phyloP scores from a whole-genome alignment of 2,329 filamentous ascomycete species.

The Verticillium tricorpus region DNA sequence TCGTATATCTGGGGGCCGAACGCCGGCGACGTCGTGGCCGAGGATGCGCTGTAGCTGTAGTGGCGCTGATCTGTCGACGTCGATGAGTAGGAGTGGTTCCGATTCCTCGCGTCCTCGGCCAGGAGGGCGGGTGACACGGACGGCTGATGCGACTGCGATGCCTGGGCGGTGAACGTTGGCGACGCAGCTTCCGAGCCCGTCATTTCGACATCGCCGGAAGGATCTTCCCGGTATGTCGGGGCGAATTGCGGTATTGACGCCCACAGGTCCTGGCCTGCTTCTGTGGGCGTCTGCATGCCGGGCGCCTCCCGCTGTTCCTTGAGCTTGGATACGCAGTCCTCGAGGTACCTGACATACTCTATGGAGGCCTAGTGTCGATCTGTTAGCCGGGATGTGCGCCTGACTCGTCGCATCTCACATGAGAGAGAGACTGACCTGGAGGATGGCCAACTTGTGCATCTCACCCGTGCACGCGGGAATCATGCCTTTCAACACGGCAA shows the following conservation, averaged over 20 bases:
- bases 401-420: neutral
- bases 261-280: constrained; percentile 17
- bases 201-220: constrained; percentile 56
- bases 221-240: constrained; percentile 34
- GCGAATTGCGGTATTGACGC: constrained; percentile 17
- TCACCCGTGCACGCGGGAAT: constrained; percentile 94
- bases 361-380: constrained; percentile 73
- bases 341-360: constrained; percentile 90
- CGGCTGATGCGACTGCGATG: constrained; percentile 31
- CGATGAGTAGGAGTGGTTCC: constrained; percentile 51
- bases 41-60: constrained; percentile 41
- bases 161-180: constrained; percentile 34
- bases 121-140: constrained; percentile 49
- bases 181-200: constrained; percentile 46
- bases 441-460: constrained; percentile 95
- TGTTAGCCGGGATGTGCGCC: neutral
- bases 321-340: constrained; percentile 79
- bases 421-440: constrained; percentile 68
- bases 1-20: constrained; percentile 48
- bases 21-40: constrained; percentile 50
- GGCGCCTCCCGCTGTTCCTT: constrained; percentile 51
- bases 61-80: constrained; percentile 46
- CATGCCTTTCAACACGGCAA: constrained; percentile 87
- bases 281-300: neutral
- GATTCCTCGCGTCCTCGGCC: constrained; percentile 37